A percentile compares a stretch with the other conserved stretches of the same genome.
phyloP scores from a whole-genome alignment of 2,329 filamentous ascomycete species.

The Claviceps spartinae region DNA sequence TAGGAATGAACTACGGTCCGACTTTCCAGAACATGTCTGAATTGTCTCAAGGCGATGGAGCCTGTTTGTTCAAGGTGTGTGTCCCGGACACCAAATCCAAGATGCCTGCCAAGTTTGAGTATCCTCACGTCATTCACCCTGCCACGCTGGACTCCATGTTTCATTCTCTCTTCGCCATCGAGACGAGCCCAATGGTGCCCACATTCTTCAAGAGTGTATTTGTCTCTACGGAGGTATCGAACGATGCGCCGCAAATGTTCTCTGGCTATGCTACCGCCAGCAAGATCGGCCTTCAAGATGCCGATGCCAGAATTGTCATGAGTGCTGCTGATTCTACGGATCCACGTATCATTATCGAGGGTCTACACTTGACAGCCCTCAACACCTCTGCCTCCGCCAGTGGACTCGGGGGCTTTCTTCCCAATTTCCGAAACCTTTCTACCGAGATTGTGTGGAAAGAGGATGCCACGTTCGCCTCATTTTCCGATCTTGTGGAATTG shows the following conservation, averaged over 20 bases:
- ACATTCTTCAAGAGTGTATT: conserved; percentile 31
- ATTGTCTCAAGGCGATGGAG: conserved; percentile 17
- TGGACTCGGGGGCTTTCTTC: conserved; percentile 25
- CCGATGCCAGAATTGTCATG: conserved; percentile 31
- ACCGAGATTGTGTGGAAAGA: conserved; percentile 34
- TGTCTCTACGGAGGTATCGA: conserved; percentile 26
- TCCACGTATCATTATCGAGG: conserved; percentile 29
- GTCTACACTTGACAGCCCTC: conserved; percentile 29
- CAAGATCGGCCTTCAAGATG: conserved; percentile 22
- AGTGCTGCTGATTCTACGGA: conserved; percentile 17
- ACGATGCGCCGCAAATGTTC: conserved; percentile 21
- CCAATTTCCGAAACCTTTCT: conserved; percentile 35
- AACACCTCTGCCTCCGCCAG: conserved; percentile 12
- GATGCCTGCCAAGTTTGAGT: conserved; percentile 42
- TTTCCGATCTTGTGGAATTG: conserved; percentile 13
- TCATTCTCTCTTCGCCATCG: conserved; percentile 35
- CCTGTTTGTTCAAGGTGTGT: conserved; percentile 24
- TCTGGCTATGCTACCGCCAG: conserved; percentile 27
- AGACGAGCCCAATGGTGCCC: conserved; percentile 34
- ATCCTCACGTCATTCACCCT: conserved; percentile 42
- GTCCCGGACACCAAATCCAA: conserved; percentile 35
- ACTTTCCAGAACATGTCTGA: conserved; percentile 34
- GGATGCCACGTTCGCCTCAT: conserved; percentile 17
- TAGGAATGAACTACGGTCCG: conserved; percentile 38
- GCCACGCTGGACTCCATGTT: conserved; percentile 43